Base-by-base conservation (phyloP, 1,284 basidiomycete species). In the Cutaneotrichosporon curvatum region DNA sequence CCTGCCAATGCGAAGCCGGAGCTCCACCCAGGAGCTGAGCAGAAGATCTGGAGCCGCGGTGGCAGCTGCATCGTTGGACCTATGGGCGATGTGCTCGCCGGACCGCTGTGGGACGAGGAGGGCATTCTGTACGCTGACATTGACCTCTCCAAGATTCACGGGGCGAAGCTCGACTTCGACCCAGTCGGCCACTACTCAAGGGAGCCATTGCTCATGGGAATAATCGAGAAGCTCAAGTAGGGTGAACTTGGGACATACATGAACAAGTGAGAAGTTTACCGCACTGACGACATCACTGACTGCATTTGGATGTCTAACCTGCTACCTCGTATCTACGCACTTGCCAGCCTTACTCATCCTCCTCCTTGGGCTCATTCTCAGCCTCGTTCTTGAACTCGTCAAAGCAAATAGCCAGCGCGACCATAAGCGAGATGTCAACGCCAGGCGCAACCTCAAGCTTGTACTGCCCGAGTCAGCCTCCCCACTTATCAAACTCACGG, bases 101-200 rank as follows among this genome's bases (percentile, higher is more conserved):
- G 83, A 5, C 84, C 83, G 3, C 58, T 85, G 36, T 73, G 76
- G 48, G 75, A 76, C 46, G 61, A 74, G 34, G 81, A 83, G 56
- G 83, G 80, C 15, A 72, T 83, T 0, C 60, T 85, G 39, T 79
- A 79, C 3, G 83, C 81, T 2, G 77, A 60, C 6, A 61, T 85
- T 46, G 79, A 84, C 62, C 59, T 82, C 49, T 76, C 79, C 48
- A 78, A 82, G 50, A 70, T 81, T 42, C 53, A 78, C 3, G 73
- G 82, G 37, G 81, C 82, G 23, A 84, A 83, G 67, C 81, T 84
- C 57, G 83, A 85, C 63, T 67, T 85, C 47, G 84, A 85, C 61
- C 74, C 78, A 4, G 76, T 77, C 1, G 84, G 84, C 15, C 82
- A 84, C 67, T 85, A 85, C 65, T 76, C 81, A 2, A 65, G 83